phyloP scores from a whole-genome alignment of 2,329 filamentous ascomycete genomes.

The Calonectria multiphialidica region DNA sequence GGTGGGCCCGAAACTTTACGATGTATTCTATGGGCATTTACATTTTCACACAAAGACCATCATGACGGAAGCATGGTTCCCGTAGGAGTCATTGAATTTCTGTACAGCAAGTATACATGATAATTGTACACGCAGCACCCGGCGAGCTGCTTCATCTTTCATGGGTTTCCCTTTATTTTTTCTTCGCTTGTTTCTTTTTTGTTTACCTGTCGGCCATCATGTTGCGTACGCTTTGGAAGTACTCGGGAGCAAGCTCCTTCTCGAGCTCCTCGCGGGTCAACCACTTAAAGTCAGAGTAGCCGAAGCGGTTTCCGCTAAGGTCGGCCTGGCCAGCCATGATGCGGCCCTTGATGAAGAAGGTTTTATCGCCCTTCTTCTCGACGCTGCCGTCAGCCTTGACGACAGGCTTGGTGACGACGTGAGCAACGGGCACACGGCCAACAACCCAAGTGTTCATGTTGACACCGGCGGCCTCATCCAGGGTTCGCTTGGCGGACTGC shows the following conservation, averaged over 20 bases:
- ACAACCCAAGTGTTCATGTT: constrained; percentile 99
- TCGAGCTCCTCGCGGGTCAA: constrained; percentile 89
- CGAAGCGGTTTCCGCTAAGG: constrained; percentile 77
- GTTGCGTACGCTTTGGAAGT: constrained; percentile 82
- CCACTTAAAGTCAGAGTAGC: constrained; percentile 90
- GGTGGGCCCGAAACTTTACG: background rate
- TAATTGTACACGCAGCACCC: constrained; percentile 45
- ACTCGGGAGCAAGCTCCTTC: constrained; percentile 72
- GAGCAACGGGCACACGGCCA: constrained; percentile 88
- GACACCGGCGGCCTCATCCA: constrained; percentile 81
- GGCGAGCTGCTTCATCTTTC: constrained; percentile 26
- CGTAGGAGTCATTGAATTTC: constrained; percentile 23
- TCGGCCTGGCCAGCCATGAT: constrained; percentile 98
- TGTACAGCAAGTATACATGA: constrained; percentile 46
- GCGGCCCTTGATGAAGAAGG: constrained; percentile 95
- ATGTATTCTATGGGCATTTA: background rate
- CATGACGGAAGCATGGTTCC: background rate
- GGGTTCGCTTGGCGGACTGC: constrained; percentile 84
- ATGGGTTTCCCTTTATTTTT: background rate
- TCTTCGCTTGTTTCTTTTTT: background rate
- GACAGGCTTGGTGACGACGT: constrained; percentile 72
- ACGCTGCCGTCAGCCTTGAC: constrained; percentile 57
- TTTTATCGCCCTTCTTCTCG: constrained; percentile 76
- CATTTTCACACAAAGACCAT: constrained; percentile 5
- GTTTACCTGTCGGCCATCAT: constrained; percentile 83